Evolutionary conservation across 495 filamentous ascomycete genomes (phyloP).

Genomic region (Lophiostoma macrostomum): DNA sequence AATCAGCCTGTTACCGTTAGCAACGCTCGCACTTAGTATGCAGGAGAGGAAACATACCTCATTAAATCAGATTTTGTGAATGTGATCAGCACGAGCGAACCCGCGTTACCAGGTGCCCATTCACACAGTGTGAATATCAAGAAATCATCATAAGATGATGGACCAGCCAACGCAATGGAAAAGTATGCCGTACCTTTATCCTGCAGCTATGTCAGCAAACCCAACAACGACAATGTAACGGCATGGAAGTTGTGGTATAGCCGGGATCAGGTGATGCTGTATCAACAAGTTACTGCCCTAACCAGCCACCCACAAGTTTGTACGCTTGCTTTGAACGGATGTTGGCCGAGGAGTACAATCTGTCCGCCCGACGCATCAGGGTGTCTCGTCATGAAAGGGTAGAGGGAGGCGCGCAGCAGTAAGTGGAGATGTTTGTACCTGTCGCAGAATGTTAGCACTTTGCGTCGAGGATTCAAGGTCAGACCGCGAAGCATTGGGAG

Average conservation of each 20-base stretch:
- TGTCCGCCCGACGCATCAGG: conserved; percentile 99
- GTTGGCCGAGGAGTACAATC: conserved; percentile 65
- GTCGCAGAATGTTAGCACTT: conserved; percentile 53
- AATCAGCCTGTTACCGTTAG: conserved; percentile 36
- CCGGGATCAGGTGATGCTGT: conserved; percentile 92
- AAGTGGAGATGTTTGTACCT: conserved; percentile 47
- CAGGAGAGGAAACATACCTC: conserved; percentile 57
- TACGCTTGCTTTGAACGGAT: conserved; percentile 72
- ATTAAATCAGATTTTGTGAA: conserved; percentile 99
- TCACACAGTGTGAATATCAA: conserved; percentile 99
- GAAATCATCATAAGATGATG: conserved; percentile 66
- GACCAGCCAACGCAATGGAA: conserved; percentile 26
- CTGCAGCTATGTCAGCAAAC: conserved; percentile 6
- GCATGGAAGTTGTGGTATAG: conserved; percentile 37
- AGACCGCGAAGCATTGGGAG: conserved; percentile 7
- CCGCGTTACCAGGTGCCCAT: conserved; percentile 49
- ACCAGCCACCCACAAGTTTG: conserved; percentile 75
- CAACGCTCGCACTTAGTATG: neutral
- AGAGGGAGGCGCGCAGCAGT: conserved; percentile 22
- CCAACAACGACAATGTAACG: neutral
- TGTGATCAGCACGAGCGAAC: conserved; percentile 66
- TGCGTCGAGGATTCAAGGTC: conserved; percentile 26
- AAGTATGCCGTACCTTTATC: conserved; percentile 19
- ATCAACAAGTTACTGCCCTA: conserved; percentile 86
- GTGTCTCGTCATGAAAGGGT: conserved; percentile 70